Base-by-base conservation (phyloP, 2,329 filamentous ascomycete species). In the Didymella pinodella region DNA sequence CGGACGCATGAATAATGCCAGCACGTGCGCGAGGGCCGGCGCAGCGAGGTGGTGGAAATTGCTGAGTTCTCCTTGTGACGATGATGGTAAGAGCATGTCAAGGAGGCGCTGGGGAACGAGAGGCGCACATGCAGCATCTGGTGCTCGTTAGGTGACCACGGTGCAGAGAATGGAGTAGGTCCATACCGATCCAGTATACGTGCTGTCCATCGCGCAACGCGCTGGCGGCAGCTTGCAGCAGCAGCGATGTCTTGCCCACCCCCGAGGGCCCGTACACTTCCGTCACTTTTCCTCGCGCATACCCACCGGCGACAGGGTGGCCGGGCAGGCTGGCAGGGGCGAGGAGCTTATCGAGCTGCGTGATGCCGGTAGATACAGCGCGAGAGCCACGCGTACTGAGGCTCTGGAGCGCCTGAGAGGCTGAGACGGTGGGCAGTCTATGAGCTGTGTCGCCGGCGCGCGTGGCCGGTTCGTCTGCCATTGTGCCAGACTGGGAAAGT, bases 191-290 rank as follows among this genome's bases (percentile, higher is more conserved):
- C 93, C 93, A 97, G 44, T 93, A 83, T 50, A 93, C 92, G 62
- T 82, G 81, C 38, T 85, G 79, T 46, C 86, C 86, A 60, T 83
- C 80, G 51, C 78, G 79, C 48, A 96, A 77, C 18, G 87, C 86
- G 73, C 85, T 87, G 12, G 85, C 84, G 59, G 88, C 83, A 43
- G 91, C 79, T 72, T 92, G 91, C 67, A 94, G 84, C 34, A 91
- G 90, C 67, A 97, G 81, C 12, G 89, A 84, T 4, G 92, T 96
- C 82, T 96, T 97, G 29, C 93, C 94, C 26, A 86, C 86, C 1
- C 93, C 93, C 8, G 92, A 90, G 11, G 93, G 92, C 0, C 94
- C 94, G 85, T 91, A 96, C 48, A 97, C 80, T 77, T 98, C 94
- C 3, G 90, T 91, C 41, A 97, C 83, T 74, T 92, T 90, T 14